Evolutionary conservation across 495 filamentous ascomycete species (phyloP).

Genomic region (Apiosordaria backusii): DNA sequence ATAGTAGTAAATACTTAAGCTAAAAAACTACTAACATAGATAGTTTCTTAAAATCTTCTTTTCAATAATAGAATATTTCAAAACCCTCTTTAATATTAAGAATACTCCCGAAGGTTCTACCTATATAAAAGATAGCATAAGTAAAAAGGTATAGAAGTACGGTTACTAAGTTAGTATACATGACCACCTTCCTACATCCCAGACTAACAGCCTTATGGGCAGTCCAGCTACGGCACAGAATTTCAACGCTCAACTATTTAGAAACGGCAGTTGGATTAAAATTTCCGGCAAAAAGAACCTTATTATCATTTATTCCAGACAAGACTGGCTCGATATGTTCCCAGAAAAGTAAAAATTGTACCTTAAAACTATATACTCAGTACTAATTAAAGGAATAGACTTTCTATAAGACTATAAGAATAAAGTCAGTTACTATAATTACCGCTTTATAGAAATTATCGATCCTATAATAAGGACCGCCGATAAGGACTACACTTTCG

Average conservation of each 20-base stretch:
- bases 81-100: constrained; percentile 31
- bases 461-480: constrained; percentile 13
- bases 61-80: constrained; percentile 31
- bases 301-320: not conserved
- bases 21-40: not conserved
- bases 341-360: not conserved
- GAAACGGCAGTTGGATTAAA: not conserved
- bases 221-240: not conserved
- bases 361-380: not conserved
- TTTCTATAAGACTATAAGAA: not conserved
- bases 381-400: not conserved
- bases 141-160: constrained; percentile 26
- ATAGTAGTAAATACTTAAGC: not conserved
- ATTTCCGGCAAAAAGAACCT: not conserved
- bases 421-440: not conserved
- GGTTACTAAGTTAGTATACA: constrained; percentile 37
- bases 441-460: constrained; percentile 31
- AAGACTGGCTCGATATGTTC: not conserved
- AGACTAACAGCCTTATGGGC: constrained; percentile 27
- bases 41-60: constrained; percentile 31
- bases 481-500: constrained; percentile 32
- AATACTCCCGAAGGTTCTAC: constrained; percentile 28
- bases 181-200: constrained; percentile 29
- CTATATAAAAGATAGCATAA: constrained; percentile 26
- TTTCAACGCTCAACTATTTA: not conserved